Percentiles rank a stretch among this genome's conserved stretches.
These are phyloP conservation scores for Cladobotryum mycophilum DNA, from an alignment of 2,329 filamentous ascomycete genomes.

Conservation along the genomic window DNA sequence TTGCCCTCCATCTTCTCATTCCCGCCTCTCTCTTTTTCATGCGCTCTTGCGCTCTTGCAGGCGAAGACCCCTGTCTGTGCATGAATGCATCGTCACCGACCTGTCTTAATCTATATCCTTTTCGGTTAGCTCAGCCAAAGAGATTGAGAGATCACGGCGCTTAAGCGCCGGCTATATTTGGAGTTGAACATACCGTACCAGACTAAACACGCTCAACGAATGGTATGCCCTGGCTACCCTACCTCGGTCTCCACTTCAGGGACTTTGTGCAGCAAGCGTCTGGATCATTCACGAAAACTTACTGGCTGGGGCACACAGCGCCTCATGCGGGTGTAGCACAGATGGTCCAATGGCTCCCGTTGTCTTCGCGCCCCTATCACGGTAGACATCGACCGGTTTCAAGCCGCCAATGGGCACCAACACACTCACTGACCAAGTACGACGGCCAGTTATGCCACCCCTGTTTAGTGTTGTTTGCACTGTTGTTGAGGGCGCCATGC, in stretches of 20 bases:
- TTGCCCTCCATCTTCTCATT: neutral
- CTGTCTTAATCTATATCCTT: conserved; percentile 4
- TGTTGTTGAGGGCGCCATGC: conserved; percentile 5
- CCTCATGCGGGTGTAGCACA: conserved; percentile 9
- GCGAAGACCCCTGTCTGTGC: conserved; percentile 3
- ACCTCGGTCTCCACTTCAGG: conserved; percentile 4
- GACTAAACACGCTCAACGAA: conserved; percentile 1
- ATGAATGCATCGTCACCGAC: conserved; percentile 3
- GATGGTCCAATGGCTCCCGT: conserved; percentile 12
- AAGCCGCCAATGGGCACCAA: conserved; percentile 12
- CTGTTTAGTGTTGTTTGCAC: conserved; percentile 1
- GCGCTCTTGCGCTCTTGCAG: neutral
- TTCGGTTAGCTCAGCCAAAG: conserved; percentile 6
- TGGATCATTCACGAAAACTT: conserved; percentile 2
- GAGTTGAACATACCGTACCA: conserved; percentile 7
- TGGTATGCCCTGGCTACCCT: conserved; percentile 3
- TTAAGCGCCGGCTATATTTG: conserved; percentile 26
- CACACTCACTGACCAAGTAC: neutral
- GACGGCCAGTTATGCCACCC: neutral
- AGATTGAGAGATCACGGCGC: conserved; percentile 19
- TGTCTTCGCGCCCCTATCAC: conserved; percentile 14
- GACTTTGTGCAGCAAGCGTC: conserved; percentile 8
- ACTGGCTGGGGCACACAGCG: conserved; percentile 9
- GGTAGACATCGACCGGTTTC: conserved; percentile 9
- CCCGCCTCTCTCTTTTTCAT: conserved; percentile 1